Conservation (phyloP, 768 basidiomycete species). For the Russula virescens region DNA sequence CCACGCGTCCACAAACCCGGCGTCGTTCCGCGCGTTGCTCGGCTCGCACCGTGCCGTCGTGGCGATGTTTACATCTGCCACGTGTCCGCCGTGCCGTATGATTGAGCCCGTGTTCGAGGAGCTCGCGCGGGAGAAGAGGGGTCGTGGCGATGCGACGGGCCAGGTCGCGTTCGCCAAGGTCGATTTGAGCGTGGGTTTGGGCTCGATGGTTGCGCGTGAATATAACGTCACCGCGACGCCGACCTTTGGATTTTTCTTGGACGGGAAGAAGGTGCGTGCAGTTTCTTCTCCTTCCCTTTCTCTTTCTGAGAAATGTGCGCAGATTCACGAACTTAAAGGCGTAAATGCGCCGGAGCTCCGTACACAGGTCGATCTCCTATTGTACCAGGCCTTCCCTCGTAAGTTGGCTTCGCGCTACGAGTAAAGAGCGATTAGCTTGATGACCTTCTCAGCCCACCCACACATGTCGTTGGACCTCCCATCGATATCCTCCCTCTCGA, state of each 20-base stretch:
- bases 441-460: conserved; percentile 54
- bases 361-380: conserved; percentile 66
- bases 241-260: conserved; percentile 83
- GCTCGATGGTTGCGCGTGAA: conserved; percentile 50
- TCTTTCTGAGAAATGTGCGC: neutral
- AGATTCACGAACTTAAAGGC: conserved; percentile 71
- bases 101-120: conserved; percentile 82
- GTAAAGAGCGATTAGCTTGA: neutral
- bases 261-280: conserved; percentile 58
- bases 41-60: conserved; percentile 63
- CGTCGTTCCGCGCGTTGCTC: conserved; percentile 66
- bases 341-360: conserved; percentile 62
- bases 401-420: conserved; percentile 29
- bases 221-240: conserved; percentile 75
- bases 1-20: conserved; percentile 65
- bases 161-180: conserved; percentile 79
- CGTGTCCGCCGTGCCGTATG: conserved; percentile 74
- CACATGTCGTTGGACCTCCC: conserved; percentile 60
- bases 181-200: conserved; percentile 69
- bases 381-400: conserved; percentile 80
- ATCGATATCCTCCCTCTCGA: conserved; percentile 53
- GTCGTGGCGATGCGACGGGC: conserved; percentile 28
- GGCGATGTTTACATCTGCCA: conserved; percentile 74
- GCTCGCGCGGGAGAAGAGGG: conserved; percentile 55
- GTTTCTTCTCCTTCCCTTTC: neutral